A percentile compares a stretch with the other conserved stretches of the same genome.
These are phyloP conservation scores for Paramecium biaurelia DNA, from an alignment of 73 alveolate genomes.

Conservation along the genomic window DNA sequence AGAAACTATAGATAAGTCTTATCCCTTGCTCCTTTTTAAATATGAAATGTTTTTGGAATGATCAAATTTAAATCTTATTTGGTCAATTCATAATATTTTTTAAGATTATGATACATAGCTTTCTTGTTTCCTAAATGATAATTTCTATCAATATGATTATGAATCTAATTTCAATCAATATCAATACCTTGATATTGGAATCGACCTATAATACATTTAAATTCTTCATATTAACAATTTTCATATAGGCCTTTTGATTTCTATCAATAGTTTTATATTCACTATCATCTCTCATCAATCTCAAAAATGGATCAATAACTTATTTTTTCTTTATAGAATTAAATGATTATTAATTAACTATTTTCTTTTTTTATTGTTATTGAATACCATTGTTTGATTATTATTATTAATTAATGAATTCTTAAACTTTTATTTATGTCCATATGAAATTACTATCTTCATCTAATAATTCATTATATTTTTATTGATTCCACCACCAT, in stretches of 20 bases:
- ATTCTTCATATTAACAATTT: not conserved
- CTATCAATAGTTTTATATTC: not conserved
- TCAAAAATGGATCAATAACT: not conserved
- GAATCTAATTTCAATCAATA: not conserved
- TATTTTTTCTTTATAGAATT: not conserved
- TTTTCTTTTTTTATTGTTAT: not conserved
- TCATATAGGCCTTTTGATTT: not conserved
- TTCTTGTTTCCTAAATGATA: conserved; percentile 63
- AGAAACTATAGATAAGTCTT: conserved; percentile 19
- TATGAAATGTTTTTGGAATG: conserved; percentile 61
- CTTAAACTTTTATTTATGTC: conserved; percentile 11
- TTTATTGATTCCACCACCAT: conserved; percentile 18
- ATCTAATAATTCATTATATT: not conserved
- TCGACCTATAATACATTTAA: not conserved
- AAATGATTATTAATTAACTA: not conserved
- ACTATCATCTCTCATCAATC: conserved; percentile 19
- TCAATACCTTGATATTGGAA: not conserved
- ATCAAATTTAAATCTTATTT: conserved; percentile 4
- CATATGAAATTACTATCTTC: not conserved
- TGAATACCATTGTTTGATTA: not conserved
- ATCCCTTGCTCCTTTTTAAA: conserved; percentile 56
- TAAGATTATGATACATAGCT: conserved; percentile 54
- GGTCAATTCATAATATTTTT: conserved; percentile 27
- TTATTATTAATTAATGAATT: not conserved
- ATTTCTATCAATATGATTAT: conserved; percentile 60